Percentiles rank a stretch among this genome's conserved stretches.
Evolutionary conservation across 1,139 yeast species (phyloP).

Genomic region (Komagataea norvegica): DNA sequence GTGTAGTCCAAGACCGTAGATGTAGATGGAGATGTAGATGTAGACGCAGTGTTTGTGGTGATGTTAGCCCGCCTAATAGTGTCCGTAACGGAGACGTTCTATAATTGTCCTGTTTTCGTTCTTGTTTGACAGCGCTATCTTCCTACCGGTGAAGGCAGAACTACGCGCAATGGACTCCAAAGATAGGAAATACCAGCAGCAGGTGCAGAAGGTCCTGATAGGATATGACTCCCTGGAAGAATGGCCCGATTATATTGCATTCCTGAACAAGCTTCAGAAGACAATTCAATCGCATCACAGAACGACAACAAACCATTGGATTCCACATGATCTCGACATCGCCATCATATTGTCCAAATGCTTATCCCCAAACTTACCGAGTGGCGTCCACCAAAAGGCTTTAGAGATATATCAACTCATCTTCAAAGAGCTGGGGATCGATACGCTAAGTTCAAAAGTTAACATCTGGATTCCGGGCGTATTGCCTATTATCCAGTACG

Average conservation of each 20-base stretch:
- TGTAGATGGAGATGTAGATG: too few relatives aligned
- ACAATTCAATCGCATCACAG: slow-evolving; percentile 44
- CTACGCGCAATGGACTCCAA: slow-evolving; percentile 43
- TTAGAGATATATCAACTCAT: slow-evolving; percentile 69
- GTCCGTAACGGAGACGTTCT: too few relatives aligned
- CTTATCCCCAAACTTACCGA: slow-evolving; percentile 73
- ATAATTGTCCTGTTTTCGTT: background rate
- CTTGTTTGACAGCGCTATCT: background rate
- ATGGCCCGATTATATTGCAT: slow-evolving; percentile 98
- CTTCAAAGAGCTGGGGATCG: slow-evolving; percentile 55
- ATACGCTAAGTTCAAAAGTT: slow-evolving; percentile 46
- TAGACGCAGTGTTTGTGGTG: too few relatives aligned
- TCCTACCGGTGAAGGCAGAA: too few relatives aligned
- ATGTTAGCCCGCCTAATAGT: too few relatives aligned
- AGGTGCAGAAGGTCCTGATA: slow-evolving; percentile 67
- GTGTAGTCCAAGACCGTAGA: too few relatives aligned
- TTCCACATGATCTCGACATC: slow-evolving; percentile 51
- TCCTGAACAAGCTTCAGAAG: slow-evolving; percentile 71
- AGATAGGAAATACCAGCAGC: slow-evolving; percentile 62
- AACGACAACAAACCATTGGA: slow-evolving; percentile 37
- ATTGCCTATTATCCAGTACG: slow-evolving; percentile 78
- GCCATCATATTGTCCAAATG: slow-evolving; percentile 56
- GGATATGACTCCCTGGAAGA: slow-evolving; percentile 85
- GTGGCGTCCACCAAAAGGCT: slow-evolving; percentile 92
- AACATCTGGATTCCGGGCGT: slow-evolving; percentile 86